Conservation (phyloP, 805 yeast species). For the Candida silvicultrix region DNA sequence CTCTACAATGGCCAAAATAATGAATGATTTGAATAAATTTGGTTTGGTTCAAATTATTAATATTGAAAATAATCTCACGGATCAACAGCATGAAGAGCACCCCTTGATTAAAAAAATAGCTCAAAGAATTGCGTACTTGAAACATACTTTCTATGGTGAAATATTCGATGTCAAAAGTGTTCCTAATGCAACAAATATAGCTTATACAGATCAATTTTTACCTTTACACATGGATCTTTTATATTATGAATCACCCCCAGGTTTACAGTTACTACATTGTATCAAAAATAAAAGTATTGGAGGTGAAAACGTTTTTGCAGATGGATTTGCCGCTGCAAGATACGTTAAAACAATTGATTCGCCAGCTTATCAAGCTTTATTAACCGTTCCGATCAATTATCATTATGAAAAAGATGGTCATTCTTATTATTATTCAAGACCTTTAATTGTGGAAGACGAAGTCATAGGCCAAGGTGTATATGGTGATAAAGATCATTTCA, state of each 20-base stretch:
- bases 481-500: slow-evolving; percentile 29
- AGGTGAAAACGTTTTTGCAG: slow-evolving; percentile 66
- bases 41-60: slow-evolving; percentile 54
- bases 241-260: slow-evolving; percentile 79
- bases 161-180: slow-evolving; percentile 57
- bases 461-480: slow-evolving; percentile 1
- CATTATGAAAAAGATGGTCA: slow-evolving; percentile 60
- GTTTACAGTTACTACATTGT: slow-evolving; percentile 63
- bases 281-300: slow-evolving; percentile 47
- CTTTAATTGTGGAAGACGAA: slow-evolving; percentile 53
- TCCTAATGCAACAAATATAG: slow-evolving; percentile 58
- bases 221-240: slow-evolving; percentile 76
- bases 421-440: slow-evolving; percentile 55
- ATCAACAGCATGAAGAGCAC: slow-evolving; percentile 19
- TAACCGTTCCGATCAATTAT: slow-evolving; percentile 58
- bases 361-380: slow-evolving; percentile 55
- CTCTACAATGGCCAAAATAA: slow-evolving; percentile 27
- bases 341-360: slow-evolving; percentile 51
- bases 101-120: slow-evolving; percentile 39
- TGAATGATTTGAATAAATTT: slow-evolving; percentile 41
- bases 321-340: slow-evolving; percentile 60
- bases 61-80: slow-evolving; percentile 37
- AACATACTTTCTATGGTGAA: slow-evolving; percentile 65
- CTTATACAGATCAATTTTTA: slow-evolving; percentile 55
- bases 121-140: slow-evolving; percentile 57